Conservation (phyloP, 441 rosid genomes). For the Populus trichocarpa region DNA sequence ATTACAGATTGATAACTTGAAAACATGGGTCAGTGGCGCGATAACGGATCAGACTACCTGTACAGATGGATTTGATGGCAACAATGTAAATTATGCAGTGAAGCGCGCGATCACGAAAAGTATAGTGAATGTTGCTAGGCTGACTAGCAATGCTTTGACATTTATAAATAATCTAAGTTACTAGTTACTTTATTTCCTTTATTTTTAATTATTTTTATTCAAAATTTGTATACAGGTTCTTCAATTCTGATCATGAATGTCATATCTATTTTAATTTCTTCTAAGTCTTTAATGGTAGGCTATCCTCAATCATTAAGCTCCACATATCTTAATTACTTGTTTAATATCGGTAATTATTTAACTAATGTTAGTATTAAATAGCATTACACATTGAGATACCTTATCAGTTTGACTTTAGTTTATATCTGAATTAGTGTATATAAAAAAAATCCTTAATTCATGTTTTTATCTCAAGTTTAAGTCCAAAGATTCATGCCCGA, state of each 20-base stretch:
- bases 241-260: background rate
- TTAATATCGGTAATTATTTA: too few relatives aligned
- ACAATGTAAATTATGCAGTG: constrained; percentile 32
- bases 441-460: too few relatives aligned
- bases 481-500: too few relatives aligned
- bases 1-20: constrained; percentile 35
- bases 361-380: too few relatives aligned
- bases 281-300: too few relatives aligned
- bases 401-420: too few relatives aligned
- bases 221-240: background rate
- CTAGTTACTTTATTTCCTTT: background rate
- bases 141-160: constrained; percentile 71
- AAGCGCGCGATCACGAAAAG: constrained; percentile 40
- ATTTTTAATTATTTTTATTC: background rate
- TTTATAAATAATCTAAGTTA: constrained; percentile 37
- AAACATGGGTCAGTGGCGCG: constrained; percentile 67
- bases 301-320: too few relatives aligned
- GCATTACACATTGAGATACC: too few relatives aligned
- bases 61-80: constrained; percentile 56
- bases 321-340: too few relatives aligned
- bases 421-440: too few relatives aligned
- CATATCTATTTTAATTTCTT: too few relatives aligned
- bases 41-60: constrained; percentile 68
- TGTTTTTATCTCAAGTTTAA: too few relatives aligned
- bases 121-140: constrained; percentile 31